Base-by-base conservation (phyloP, 1,284 basidiomycete genomes). In the Neolentinus lepideus region DNA sequence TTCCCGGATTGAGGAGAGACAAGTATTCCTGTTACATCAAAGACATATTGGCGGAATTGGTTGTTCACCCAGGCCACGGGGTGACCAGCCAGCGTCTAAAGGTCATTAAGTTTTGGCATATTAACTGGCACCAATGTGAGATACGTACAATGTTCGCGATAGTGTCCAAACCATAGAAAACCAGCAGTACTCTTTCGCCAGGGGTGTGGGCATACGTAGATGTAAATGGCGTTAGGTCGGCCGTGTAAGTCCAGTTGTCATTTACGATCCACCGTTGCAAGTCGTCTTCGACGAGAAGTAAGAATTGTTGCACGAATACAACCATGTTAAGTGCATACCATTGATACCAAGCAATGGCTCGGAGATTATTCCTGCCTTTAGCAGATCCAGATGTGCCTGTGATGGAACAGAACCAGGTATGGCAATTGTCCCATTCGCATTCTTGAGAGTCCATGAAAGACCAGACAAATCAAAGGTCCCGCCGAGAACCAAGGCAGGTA, bases 221-320 rank as follows among this genome's bases (percentile, higher is more conserved):
- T 14, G 16, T 64, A 52, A 81, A 72, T 3, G 80, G 76, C 0
- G 70, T 62, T 31, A 85, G 61, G 58, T 80, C 77, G 0, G 82
- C 80, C 0, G 79, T 81, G 61, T 83, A 84, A 0, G 79, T 83
- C 81, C 84, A 84, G 53, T 78, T 78, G 56, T 85, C 81, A 45
- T 78, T 69, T 19, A 75, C 72, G 46, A 85, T 71, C 81, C 81
- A 83, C 58, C 83, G 71, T 60, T 80, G 70, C 0, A 75, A 77
- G 57, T 78, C 82, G 57, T 84, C 80, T 81, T 54, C 16, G 14
- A 26, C 16, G 24, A 9, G 16, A 31, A 19, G 29, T 29, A 52
- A 52, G 25, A 50, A 50, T n/a, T 25, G 4, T 31, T 31, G 29
- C 4, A 31, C 33, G 33, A 29, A 11, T 3, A 12, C n/a, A 19